Evolutionary conservation across 2,329 filamentous ascomycete genomes (phyloP).

Genomic region (Neofusicoccum ribis): DNA sequence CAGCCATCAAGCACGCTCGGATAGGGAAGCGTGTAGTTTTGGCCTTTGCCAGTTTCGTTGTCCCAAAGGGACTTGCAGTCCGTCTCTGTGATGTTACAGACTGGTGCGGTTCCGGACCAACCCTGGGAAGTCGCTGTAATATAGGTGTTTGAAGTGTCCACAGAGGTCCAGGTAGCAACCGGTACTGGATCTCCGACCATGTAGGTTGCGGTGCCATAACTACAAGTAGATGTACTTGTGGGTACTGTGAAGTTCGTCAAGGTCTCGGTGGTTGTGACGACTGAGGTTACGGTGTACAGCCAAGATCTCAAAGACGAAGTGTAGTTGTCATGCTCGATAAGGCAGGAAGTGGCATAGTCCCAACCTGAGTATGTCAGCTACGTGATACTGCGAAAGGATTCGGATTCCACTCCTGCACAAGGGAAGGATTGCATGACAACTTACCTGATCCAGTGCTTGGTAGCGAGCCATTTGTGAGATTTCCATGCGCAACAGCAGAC

Average conservation of each 20-base stretch:
- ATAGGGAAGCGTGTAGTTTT: neutral
- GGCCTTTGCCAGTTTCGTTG: neutral
- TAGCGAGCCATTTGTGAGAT: neutral
- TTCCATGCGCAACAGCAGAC: neutral
- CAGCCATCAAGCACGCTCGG: neutral
- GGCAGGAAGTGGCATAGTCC: neutral
- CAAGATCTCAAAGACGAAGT: neutral
- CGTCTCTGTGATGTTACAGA: neutral
- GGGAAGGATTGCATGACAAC: neutral
- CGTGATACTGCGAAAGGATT: neutral
- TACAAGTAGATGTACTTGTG: neutral
- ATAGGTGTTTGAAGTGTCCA: neutral
- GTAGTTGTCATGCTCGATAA: neutral
- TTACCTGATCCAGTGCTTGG: neutral
- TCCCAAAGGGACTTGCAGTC: neutral
- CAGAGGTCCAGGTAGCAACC: neutral
- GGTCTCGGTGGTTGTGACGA: neutral
- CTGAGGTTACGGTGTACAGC: neutral
- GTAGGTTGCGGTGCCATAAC: neutral
- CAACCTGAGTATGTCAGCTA: neutral
- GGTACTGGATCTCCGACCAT: conserved; percentile 3
- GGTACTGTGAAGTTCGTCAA: conserved; percentile 7
- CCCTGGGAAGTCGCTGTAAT: neutral
- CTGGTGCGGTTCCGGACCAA: neutral
- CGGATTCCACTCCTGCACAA: no score